Evolutionary conservation across 495 filamentous ascomycete genomes (phyloP).

Genomic region (Letharia columbiana): DNA sequence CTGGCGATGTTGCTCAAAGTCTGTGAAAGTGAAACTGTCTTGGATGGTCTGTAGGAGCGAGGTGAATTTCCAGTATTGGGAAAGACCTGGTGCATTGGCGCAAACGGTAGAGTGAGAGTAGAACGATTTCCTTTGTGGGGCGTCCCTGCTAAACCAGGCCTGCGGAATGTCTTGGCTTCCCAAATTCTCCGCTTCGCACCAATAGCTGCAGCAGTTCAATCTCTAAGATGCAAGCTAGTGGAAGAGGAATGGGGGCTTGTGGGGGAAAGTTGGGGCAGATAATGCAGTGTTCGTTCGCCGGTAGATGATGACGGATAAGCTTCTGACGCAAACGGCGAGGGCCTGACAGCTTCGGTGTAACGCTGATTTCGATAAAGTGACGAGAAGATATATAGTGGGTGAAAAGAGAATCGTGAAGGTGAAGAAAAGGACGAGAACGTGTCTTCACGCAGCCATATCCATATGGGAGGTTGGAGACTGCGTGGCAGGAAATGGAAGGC

Average conservation of each 20-base stretch:
- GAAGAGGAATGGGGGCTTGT: not conserved
- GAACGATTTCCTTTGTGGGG: not conserved
- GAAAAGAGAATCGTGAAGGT: not conserved
- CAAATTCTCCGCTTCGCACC: not conserved
- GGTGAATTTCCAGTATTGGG: slow-evolving; percentile 5
- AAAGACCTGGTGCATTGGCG: slow-evolving; percentile 6
- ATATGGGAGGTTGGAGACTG: not conserved
- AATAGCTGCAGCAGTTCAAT: not conserved
- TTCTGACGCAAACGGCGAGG: not conserved
- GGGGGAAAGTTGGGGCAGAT: not conserved
- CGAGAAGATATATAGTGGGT: not conserved
- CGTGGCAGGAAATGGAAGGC: not conserved
- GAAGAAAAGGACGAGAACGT: not conserved
- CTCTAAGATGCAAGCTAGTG: not conserved
- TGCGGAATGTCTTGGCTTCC: not conserved
- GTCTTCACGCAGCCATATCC: not conserved
- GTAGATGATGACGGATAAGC: not conserved
- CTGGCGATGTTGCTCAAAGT: not conserved
- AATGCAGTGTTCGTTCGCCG: not conserved
- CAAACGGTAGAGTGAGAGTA: slow-evolving; percentile 5
- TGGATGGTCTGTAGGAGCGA: slow-evolving; percentile 1
- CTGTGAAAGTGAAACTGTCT: not conserved
- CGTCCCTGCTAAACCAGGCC: not conserved
- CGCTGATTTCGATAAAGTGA: not conserved
- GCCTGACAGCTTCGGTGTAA: not conserved